Conservation (phyloP, 2,329 filamentous ascomycete species). For the Penicillium hordei region DNA sequence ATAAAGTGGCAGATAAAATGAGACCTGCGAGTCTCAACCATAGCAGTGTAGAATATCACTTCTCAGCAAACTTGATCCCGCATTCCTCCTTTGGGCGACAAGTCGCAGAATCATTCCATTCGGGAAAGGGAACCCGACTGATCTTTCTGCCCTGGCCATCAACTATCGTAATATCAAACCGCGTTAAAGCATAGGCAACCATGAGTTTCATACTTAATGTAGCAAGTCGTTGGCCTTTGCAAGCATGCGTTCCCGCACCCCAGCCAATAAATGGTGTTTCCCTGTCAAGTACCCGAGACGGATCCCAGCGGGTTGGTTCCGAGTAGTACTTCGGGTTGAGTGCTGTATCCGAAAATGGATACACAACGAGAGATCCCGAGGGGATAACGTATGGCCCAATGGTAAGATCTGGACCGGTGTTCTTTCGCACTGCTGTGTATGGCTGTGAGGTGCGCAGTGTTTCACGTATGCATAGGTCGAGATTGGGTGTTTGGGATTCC, state of each 20-base stretch:
- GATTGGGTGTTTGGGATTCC: constrained; percentile 8
- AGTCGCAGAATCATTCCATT: constrained; percentile 11
- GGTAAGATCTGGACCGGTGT: constrained; percentile 6
- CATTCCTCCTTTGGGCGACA: constrained; percentile 8
- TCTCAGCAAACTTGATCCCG: constrained; percentile 2
- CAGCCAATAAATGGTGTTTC: constrained; percentile 6
- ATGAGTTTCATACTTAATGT: constrained; percentile 12
- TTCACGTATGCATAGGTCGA: constrained; percentile 13
- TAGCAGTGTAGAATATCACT: not conserved
- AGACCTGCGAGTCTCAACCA: not conserved
- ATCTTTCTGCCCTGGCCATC: not conserved
- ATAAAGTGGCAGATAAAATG: no score
- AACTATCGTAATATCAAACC: constrained; percentile 8
- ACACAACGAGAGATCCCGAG: constrained; percentile 4
- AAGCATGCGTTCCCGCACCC: constrained; percentile 10
- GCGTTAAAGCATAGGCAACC: constrained; percentile 1
- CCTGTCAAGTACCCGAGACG: constrained; percentile 3
- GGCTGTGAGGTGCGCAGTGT: constrained; percentile 12
- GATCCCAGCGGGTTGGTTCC: constrained; percentile 10
- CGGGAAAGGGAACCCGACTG: not conserved
- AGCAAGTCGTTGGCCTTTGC: constrained; percentile 15
- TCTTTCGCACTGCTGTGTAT: constrained; percentile 12
- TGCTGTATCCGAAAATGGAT: constrained; percentile 13
- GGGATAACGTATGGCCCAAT: constrained; percentile 7
- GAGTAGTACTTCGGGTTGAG: constrained; percentile 6